Evolutionary conservation across 2,329 filamentous ascomycete genomes (phyloP).

Genomic region (Biscogniauxia sp.): DNA sequence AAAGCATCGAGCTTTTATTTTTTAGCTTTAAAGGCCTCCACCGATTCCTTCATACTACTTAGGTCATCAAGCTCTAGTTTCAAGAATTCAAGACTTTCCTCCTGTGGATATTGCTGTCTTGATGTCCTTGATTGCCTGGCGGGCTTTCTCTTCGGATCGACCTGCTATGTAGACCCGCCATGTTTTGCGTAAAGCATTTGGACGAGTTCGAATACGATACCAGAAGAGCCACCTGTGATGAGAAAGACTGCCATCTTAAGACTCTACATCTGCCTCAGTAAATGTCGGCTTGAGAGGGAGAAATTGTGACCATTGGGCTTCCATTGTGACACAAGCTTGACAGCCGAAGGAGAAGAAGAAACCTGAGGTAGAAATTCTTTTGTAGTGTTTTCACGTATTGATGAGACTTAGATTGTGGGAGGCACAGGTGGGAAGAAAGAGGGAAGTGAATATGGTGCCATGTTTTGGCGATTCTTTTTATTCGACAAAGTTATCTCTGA

Average conservation of each 20-base stretch:
- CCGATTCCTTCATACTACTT: conserved; percentile 12
- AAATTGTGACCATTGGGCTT: conserved; percentile 19
- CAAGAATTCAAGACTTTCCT: conserved; percentile 13
- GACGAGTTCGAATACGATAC: conserved; percentile 19
- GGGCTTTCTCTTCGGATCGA: conserved; percentile 10
- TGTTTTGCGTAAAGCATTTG: conserved; percentile 14
- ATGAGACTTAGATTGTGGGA: no score
- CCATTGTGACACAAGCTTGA: conserved; percentile 10
- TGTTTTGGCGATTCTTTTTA: no score
- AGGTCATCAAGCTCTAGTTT: conserved; percentile 21
- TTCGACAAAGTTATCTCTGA: no score
- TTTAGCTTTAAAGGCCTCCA: conserved; percentile 5
- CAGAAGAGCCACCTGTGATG: conserved; percentile 22
- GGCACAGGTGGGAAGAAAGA: no score
- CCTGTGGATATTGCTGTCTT: neutral
- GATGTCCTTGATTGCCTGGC: conserved; percentile 13
- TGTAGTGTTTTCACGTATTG: no score
- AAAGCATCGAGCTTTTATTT: conserved; percentile 18
- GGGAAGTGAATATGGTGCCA: no score
- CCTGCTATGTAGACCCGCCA: conserved; percentile 20
- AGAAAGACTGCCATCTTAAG: conserved; percentile 19
- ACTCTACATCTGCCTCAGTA: conserved; percentile 9
- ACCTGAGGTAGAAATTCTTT: no score
- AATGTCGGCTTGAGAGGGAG: conserved; percentile 17
- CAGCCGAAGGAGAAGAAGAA: no score